Base-by-base conservation (phyloP, 2,329 filamentous ascomycete genomes). In the Paracamarosporium sp. region DNA sequence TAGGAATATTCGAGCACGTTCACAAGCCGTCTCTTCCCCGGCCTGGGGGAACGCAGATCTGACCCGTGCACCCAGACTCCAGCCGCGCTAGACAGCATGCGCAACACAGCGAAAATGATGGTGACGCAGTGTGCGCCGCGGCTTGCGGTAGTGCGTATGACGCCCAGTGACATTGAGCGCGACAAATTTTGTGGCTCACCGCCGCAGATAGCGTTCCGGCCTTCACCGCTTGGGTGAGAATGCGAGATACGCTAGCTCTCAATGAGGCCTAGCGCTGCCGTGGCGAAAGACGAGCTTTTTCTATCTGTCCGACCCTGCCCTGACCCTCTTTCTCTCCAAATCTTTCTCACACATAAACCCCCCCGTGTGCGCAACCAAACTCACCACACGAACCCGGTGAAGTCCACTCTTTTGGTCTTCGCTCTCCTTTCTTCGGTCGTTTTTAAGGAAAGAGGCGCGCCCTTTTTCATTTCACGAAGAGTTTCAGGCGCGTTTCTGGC, bases 401-500 rank as follows among this genome's bases (percentile, higher is more conserved):
- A 76, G 72, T 72, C 73, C 71, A 67, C 65, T 72, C 73, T 69
- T 76, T 77, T 76, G 73, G 74, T 66, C 74, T 76, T 76, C 74
- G 74, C 72, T 63, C 70, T 76, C 70, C 56, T 76, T 75, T 70
- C 68, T 72, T 76, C 69, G 43, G 64, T 76, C 71, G 67, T 74
- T 76, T 68, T 67, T 62, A 69, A 31, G 71, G 72, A 72, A 65
- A 72, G 73, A 74, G 73, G 71, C 65, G 63, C 68, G 72, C 60
- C 66, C 69, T 69, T 65, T 71, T 76, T 75, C 73, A 69, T 66
- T 57, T 69, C 67, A 70, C 65, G 66, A 72, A 72, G 69, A 72
- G 73, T 75, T 74, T 74, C 74, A 76, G 69, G 71, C 74, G 69
- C 71, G 73, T 75, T 75, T 76, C 73, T 73, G 73, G 73, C 72